Percentiles rank a stretch among this genome's conserved stretches.
phyloP scores from a whole-genome alignment of 2,329 filamentous ascomycete genomes.

The Xylaria sp. region DNA sequence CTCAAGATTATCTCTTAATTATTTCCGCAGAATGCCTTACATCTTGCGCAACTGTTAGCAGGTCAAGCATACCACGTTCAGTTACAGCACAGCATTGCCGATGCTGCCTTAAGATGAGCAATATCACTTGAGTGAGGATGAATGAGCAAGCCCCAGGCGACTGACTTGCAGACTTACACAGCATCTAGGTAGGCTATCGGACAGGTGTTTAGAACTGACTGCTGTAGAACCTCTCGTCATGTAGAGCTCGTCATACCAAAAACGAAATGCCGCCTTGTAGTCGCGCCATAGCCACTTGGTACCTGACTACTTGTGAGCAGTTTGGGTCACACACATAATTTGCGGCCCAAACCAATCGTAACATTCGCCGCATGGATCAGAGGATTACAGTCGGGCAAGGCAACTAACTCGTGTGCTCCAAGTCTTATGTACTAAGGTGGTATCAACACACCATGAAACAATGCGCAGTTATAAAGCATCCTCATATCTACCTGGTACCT shows the following conservation, averaged over 20 bases:
- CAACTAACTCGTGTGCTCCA: background rate
- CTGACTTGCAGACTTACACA: background rate
- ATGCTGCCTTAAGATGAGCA: background rate
- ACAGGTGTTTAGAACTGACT: background rate
- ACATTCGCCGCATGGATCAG: background rate
- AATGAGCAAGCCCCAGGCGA: background rate
- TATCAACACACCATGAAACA: background rate
- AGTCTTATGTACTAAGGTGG: background rate
- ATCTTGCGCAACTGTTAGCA: background rate
- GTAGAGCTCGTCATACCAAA: background rate
- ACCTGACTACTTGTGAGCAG: background rate
- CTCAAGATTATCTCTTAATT: background rate
- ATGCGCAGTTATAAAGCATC: background rate
- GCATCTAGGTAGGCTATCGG: background rate
- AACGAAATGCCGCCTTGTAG: background rate
- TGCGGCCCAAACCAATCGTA: background rate
- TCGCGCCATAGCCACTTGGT: background rate
- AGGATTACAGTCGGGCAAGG: background rate
- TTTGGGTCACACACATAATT: background rate
- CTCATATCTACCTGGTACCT: no score
- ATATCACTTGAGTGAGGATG: background rate
- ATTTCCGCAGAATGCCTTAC: background rate
- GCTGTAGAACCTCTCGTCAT: background rate
- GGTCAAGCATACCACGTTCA: background rate
- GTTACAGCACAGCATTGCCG: background rate